phyloP scores from a whole-genome alignment of 768 basidiomycete genomes.

The Holtermannia corniformis region DNA sequence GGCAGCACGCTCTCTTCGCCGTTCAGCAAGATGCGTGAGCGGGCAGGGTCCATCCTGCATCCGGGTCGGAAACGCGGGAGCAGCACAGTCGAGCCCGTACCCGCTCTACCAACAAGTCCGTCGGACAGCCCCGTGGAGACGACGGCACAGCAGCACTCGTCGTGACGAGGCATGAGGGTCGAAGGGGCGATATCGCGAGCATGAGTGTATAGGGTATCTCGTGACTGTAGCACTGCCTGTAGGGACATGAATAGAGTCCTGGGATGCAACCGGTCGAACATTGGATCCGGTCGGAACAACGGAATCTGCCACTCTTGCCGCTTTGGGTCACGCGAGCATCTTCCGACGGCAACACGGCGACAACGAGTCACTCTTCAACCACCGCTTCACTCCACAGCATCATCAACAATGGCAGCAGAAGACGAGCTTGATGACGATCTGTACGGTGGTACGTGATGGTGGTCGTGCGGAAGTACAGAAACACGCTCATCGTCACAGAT shows the following conservation, averaged over 20 bases:
- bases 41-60: slow-evolving; percentile 32
- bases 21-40: slow-evolving; percentile 19
- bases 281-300: background rate
- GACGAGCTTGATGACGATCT: background rate
- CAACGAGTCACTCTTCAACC: too few species aligned
- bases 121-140: background rate
- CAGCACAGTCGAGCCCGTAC: background rate
- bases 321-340: too few species aligned
- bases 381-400: background rate
- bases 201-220: too few species aligned
- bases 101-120: background rate
- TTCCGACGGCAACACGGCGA: too few species aligned
- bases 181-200: too few species aligned
- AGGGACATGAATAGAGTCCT: too few species aligned
- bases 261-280: background rate
- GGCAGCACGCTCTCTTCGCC: background rate
- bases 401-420: background rate
- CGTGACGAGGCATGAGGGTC: too few species aligned
- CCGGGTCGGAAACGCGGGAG: background rate
- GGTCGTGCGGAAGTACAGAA: background rate
- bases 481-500: background rate
- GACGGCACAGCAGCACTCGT: too few species aligned
- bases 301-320: too few species aligned
- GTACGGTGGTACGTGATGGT: background rate
- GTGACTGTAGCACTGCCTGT: too few species aligned